Evolutionary conservation across 2,329 filamentous ascomycete genomes (phyloP).

Genomic region (Cryphonectria radicalis): DNA sequence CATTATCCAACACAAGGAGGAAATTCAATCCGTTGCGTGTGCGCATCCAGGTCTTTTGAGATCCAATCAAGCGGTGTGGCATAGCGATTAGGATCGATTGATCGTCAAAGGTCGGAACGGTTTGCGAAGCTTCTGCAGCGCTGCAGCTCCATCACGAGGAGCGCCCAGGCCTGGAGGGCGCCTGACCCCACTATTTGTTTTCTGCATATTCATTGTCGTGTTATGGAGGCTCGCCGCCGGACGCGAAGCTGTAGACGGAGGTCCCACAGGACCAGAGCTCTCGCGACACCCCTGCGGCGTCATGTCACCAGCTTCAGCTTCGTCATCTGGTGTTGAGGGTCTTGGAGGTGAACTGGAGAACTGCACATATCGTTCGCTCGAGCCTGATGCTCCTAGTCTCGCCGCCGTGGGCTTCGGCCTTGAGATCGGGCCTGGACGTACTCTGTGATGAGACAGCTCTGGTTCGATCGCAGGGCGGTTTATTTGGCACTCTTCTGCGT

Average conservation of each 20-base stretch:
- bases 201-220: constrained; percentile 52
- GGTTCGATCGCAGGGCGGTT: constrained; percentile 14
- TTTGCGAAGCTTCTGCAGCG: constrained; percentile 55
- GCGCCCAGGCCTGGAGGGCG: constrained; percentile 47
- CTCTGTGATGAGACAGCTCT: constrained; percentile 43
- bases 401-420: constrained; percentile 38
- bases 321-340: constrained; percentile 32
- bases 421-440: constrained; percentile 44
- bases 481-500: neutral
- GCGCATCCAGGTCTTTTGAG: neutral
- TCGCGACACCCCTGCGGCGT: constrained; percentile 26
- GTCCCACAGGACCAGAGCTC: constrained; percentile 37
- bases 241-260: constrained; percentile 37
- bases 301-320: constrained; percentile 29
- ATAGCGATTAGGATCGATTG: constrained; percentile 41
- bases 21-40: neutral
- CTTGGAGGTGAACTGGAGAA: constrained; percentile 62
- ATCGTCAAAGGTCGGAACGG: constrained; percentile 63
- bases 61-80: neutral
- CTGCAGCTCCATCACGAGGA: constrained; percentile 47
- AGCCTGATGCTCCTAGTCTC: constrained; percentile 33
- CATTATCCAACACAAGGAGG: neutral
- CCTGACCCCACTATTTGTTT: constrained; percentile 44
- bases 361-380: constrained; percentile 55
- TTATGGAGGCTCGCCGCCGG: constrained; percentile 54